Conservation (phyloP, 208 protist species). For the Crithidia bombi region DNA sequence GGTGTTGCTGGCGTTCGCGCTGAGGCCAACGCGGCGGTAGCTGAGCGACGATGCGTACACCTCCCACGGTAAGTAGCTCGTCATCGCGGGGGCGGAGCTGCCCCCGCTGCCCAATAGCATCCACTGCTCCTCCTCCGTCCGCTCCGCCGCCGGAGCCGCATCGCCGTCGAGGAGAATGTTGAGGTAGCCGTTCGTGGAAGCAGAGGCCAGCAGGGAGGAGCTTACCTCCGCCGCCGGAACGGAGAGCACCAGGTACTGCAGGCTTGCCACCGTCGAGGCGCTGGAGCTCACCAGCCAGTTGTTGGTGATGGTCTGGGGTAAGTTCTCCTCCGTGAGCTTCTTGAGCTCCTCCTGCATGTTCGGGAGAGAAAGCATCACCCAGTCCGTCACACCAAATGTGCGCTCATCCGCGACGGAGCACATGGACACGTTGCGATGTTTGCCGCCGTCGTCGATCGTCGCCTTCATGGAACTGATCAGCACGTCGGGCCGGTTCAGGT, state of each 20-base stretch:
- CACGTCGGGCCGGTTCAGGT: neutral
- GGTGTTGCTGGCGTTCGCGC: neutral
- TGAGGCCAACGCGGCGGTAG: constrained; percentile 64
- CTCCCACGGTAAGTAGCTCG: constrained; percentile 58
- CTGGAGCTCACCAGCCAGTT: constrained; percentile 21
- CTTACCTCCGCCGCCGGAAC: constrained; percentile 53
- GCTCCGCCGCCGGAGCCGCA: constrained; percentile 24
- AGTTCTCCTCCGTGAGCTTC: constrained; percentile 28
- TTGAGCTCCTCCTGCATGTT: constrained; percentile 41
- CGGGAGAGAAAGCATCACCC: constrained; percentile 74
- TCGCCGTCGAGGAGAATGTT: constrained; percentile 74
- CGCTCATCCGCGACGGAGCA: constrained; percentile 61
- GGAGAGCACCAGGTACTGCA: constrained; percentile 79
- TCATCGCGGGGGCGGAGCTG: neutral
- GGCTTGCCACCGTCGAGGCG: constrained; percentile 47
- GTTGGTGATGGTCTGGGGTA: constrained; percentile 34
- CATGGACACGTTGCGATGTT: constrained; percentile 39
- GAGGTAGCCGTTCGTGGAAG: constrained; percentile 22
- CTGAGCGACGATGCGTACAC: constrained; percentile 73
- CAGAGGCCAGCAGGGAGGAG: constrained; percentile 7
- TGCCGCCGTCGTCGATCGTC: constrained; percentile 11
- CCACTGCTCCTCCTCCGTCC: constrained; percentile 51
- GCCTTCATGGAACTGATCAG: constrained; percentile 29
- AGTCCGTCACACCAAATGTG: constrained; percentile 81
- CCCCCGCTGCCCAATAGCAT: constrained; percentile 42